Conservation (phyloP, 1,139 yeast species). For the Debaryomyces udenii region DNA sequence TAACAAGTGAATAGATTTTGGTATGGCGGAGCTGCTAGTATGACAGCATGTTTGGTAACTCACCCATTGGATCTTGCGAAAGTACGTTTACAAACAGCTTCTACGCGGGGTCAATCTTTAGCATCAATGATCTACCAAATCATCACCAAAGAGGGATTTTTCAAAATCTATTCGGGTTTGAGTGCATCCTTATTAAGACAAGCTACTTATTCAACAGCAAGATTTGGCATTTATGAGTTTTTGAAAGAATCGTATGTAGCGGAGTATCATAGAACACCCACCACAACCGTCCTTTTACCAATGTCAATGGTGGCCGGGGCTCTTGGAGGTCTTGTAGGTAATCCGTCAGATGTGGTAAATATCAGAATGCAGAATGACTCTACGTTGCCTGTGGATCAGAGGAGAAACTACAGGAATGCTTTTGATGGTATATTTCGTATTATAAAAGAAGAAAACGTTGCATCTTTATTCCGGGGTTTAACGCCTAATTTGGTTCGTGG, state of each 20-base stretch:
- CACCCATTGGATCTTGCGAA: slow-evolving; percentile 88
- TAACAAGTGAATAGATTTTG: slow-evolving; percentile 34
- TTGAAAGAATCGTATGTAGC: slow-evolving; percentile 60
- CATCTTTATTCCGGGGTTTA: slow-evolving; percentile 72
- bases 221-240: slow-evolving; percentile 82
- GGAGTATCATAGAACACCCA: slow-evolving; percentile 30
- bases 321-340: slow-evolving; percentile 82
- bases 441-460: slow-evolving; percentile 59
- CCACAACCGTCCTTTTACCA: slow-evolving; percentile 58
- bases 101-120: slow-evolving; percentile 62
- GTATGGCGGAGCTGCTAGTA: slow-evolving; percentile 67
- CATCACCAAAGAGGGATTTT: slow-evolving; percentile 62
- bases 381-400: slow-evolving; percentile 60
- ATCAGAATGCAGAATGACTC: slow-evolving; percentile 92
- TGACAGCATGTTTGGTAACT: slow-evolving; percentile 61
- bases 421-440: slow-evolving; percentile 72
- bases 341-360: slow-evolving; percentile 86
- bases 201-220: slow-evolving; percentile 83
- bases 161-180: slow-evolving; percentile 76
- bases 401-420: slow-evolving; percentile 80
- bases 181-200: slow-evolving; percentile 83
- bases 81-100: slow-evolving; percentile 78
- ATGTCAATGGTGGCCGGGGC: slow-evolving; percentile 85
- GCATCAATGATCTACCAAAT: slow-evolving; percentile 63
- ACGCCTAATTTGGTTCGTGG: slow-evolving; percentile 81